Percentiles rank a stretch among this genome's conserved stretches.
These are phyloP conservation scores for Colletotrichum zoysiae DNA, from an alignment of 2,329 filamentous ascomycete genomes.

Conservation along the genomic window DNA sequence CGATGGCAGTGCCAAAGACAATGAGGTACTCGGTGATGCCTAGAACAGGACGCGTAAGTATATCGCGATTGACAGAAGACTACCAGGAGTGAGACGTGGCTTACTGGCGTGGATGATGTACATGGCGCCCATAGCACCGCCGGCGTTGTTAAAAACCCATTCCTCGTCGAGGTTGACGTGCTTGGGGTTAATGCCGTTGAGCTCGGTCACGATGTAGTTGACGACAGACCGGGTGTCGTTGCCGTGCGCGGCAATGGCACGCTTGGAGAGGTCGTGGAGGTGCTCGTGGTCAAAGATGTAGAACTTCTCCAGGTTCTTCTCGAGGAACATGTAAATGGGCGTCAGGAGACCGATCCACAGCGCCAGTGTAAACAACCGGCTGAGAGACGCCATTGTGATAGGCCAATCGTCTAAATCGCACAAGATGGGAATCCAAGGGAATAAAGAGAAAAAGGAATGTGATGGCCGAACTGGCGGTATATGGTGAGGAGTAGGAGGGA, in stretches of 20 bases:
- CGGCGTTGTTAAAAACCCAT: constrained; percentile 94
- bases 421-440: neutral
- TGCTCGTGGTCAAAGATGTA: constrained; percentile 81
- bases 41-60: constrained; percentile 45
- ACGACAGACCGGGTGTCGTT: constrained; percentile 81
- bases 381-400: constrained; percentile 41
- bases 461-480: constrained; percentile 12
- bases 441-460: constrained; percentile 24
- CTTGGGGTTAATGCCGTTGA: constrained; percentile 64
- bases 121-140: constrained; percentile 93
- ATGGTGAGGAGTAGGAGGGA: neutral
- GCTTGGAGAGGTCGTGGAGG: constrained; percentile 76
- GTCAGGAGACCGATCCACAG: constrained; percentile 67
- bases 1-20: constrained; percentile 85
- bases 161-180: constrained; percentile 80
- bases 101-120: constrained; percentile 88
- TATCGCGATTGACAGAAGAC: neutral
- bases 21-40: constrained; percentile 90
- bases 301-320: constrained; percentile 72
- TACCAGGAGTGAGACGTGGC: constrained; percentile 44
- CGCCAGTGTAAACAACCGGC: constrained; percentile 63
- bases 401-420: constrained; percentile 3
- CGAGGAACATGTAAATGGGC: constrained; percentile 66
- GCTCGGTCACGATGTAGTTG: constrained; percentile 76
- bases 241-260: constrained; percentile 76